Conservation (phyloP, 768 basidiomycete genomes). For the Leucosporidium scottii region DNA sequence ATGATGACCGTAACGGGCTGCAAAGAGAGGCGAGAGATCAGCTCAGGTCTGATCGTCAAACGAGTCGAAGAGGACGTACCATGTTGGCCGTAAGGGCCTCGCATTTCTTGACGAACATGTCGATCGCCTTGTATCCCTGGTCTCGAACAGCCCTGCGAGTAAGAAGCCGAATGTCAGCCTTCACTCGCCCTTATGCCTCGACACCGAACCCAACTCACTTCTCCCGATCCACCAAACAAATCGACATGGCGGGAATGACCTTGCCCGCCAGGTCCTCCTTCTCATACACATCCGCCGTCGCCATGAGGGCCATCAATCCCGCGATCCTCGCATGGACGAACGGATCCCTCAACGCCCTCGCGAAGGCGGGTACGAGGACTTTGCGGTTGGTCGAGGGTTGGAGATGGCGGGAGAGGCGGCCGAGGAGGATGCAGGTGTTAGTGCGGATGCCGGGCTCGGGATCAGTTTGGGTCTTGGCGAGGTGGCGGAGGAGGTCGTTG, state of each 20-base stretch:
- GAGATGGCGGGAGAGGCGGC: slow-evolving; percentile 74
- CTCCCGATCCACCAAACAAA: slow-evolving; percentile 78
- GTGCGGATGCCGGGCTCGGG: slow-evolving; percentile 91
- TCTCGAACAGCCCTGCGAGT: slow-evolving; percentile 72
- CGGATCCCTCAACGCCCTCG: slow-evolving; percentile 75
- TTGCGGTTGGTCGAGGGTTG: slow-evolving; percentile 87
- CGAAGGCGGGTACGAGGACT: slow-evolving; percentile 93
- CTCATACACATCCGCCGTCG: slow-evolving; percentile 82
- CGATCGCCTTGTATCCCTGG: slow-evolving; percentile 89
- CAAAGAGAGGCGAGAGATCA: slow-evolving; percentile 36
- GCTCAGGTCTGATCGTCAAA: slow-evolving; percentile 53
- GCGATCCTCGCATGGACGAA: slow-evolving; percentile 92
- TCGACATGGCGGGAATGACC: slow-evolving; percentile 78
- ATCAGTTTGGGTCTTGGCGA: slow-evolving; percentile 89
- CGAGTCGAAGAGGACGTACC: slow-evolving; percentile 49
- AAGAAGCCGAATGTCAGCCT: background rate
- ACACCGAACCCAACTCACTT: slow-evolving; percentile 53
- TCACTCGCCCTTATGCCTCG: background rate
- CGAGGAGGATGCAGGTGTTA: slow-evolving; percentile 93
- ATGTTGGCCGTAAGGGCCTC: slow-evolving; percentile 71
- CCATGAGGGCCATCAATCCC: slow-evolving; percentile 91
- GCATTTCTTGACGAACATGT: slow-evolving; percentile 74
- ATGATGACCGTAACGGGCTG: slow-evolving; percentile 30
- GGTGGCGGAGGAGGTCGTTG: slow-evolving; percentile 85
- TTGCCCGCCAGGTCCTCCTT: slow-evolving; percentile 78